Evolutionary conservation across 768 basidiomycete genomes (phyloP).

Genomic region (Paxillus involutus): DNA sequence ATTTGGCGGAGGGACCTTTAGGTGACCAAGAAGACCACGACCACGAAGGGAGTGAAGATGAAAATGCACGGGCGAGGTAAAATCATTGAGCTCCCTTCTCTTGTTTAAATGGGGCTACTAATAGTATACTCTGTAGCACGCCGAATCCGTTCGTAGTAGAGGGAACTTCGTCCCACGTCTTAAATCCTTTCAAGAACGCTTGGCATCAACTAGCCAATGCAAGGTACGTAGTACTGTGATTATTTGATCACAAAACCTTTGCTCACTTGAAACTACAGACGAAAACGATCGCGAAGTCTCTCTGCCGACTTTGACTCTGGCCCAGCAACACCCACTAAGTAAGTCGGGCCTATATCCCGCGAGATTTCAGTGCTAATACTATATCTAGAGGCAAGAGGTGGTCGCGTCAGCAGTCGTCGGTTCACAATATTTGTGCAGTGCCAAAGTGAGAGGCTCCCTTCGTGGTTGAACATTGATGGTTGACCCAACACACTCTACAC

Average conservation of each 20-base stretch:
- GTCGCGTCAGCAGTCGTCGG: neutral
- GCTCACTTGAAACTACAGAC: conserved; percentile 10
- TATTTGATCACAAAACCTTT: neutral
- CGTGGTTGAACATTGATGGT: neutral
- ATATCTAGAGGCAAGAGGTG: conserved; percentile 8
- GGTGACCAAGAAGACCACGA: neutral
- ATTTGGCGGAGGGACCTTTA: neutral
- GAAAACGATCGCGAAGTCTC: conserved; percentile 24
- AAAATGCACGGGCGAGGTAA: neutral
- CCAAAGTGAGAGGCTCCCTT: neutral
- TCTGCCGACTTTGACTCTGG: conserved; percentile 11
- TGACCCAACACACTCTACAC: neutral
- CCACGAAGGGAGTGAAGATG: neutral
- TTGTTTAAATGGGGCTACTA: neutral
- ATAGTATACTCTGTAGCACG: neutral
- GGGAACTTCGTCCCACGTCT: neutral
- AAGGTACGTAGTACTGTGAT: conserved; percentile 3
- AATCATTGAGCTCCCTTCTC: neutral
- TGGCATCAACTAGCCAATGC: conserved; percentile 20
- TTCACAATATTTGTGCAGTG: conserved; percentile 6
- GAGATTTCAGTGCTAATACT: neutral
- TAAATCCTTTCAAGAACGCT: conserved; percentile 9
- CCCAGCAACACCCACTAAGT: conserved; percentile 22
- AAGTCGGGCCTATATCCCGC: neutral
- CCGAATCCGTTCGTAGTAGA: neutral